A percentile compares a stretch with the other conserved stretches of the same genome.
phyloP scores from a whole-genome alignment of 2,329 filamentous ascomycete species.

The Metarhizium humberi region DNA sequence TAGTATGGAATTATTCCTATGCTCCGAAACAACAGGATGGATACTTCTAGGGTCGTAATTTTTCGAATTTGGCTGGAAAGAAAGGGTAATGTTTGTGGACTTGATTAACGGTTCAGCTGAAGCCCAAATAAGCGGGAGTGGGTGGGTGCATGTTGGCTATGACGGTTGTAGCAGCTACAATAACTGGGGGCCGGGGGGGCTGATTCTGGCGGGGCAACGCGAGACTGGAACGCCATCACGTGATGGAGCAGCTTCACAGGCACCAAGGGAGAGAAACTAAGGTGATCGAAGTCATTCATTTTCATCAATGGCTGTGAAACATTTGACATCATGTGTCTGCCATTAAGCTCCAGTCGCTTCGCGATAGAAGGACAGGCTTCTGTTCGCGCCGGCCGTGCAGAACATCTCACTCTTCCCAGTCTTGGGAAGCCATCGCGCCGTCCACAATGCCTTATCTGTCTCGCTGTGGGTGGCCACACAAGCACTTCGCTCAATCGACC shows the following conservation, averaged over 20 bases:
- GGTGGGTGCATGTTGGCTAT: background rate
- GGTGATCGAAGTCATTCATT: background rate
- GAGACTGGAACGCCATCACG: slow-evolving; percentile 39
- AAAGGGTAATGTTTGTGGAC: slow-evolving; percentile 1
- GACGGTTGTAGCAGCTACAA: slow-evolving; percentile 2
- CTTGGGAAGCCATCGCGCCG: slow-evolving; percentile 75
- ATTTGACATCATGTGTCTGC: background rate
- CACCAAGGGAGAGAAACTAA: background rate
- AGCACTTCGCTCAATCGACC: slow-evolving; percentile 73
- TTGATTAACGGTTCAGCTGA: background rate
- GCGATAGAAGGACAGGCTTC: slow-evolving; percentile 71
- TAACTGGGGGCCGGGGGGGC: background rate
- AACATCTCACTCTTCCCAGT: slow-evolving; percentile 60
- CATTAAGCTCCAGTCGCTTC: slow-evolving; percentile 63
- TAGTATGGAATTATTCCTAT: background rate
- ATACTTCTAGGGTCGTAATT: background rate
- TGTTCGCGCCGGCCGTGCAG: slow-evolving; percentile 67
- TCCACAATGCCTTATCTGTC: slow-evolving; percentile 77
- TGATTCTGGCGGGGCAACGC: slow-evolving; percentile 46
- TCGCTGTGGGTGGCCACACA: slow-evolving; percentile 94
- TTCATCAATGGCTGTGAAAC: background rate
- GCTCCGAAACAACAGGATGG: too few relatives aligned
- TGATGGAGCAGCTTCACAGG: slow-evolving; percentile 20
- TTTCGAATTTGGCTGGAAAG: background rate
- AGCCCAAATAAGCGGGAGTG: background rate